Evolutionary conservation across 2,329 filamentous ascomycete genomes (phyloP), one percentile per base, ranked within the genome.

Genomic region (Sporothrix variecibatus): DNA sequence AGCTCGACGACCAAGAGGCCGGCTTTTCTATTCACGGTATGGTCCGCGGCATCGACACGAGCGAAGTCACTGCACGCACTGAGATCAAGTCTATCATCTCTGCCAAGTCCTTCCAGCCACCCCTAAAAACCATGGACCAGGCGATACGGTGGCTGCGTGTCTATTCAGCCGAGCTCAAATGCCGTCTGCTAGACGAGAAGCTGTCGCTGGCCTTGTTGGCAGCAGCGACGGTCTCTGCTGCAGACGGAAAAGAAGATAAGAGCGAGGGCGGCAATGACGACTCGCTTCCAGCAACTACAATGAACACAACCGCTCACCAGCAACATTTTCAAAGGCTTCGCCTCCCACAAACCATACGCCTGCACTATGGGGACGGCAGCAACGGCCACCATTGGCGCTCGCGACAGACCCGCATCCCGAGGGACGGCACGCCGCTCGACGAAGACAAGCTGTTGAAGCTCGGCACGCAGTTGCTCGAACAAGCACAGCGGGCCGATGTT

Each of bases 71-170:
- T 79, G 89, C 94, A 38, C 88, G 95, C 71, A 97, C 94, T 1
- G 93, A 96, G 79, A 97, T 98, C 84, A 98, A 98, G 81, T 96
- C 93, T 20, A 98, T 99, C 95, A 86, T 98, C 17, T 98, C 94
- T 1, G 95, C 96, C 26, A 99, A 99, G 81, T 97, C 94, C 0
- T 99, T 99, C 79, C 88, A 93, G 34, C 96, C 96, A 0, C 90
- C 88, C 73, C 95, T 98, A 80, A 93, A 90, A 77, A 92, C 87
- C 1, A 84, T 89, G 23, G 94, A 96, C 28, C 93, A 97, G 81
- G 95, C 92, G 0, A 85, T 89, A 31, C 91, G 91, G 75, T 99
- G 96, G 96, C 85, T 99, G 53, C 88, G 92, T 12, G 98, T 99
- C 72, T 98, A 98, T 81, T 91, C 89, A 4, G 93, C 94, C 0